Percentiles rank a stretch among this genome's conserved stretches.
Conservation (phyloP, 2,329 filamentous ascomycete genomes). For the Neonectria hederae region DNA sequence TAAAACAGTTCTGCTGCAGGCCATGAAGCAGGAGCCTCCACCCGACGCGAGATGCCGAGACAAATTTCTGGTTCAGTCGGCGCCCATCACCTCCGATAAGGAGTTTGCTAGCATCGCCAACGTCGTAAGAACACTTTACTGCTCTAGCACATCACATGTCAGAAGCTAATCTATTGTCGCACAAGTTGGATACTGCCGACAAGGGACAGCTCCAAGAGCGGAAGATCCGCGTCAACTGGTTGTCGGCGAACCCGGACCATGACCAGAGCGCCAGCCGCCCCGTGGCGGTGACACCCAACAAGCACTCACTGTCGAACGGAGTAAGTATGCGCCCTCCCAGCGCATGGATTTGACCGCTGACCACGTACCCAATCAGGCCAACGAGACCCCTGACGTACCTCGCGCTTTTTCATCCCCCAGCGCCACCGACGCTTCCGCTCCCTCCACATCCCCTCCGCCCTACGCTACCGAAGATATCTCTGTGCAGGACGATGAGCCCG, state of each 20-base stretch:
- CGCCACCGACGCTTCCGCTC: slow-evolving; percentile 45
- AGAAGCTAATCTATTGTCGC: slow-evolving; percentile 17
- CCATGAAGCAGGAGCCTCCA: slow-evolving; percentile 95
- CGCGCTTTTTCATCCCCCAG: slow-evolving; percentile 58
- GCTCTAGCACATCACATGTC: background rate
- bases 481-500: slow-evolving; percentile 42
- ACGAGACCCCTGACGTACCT: slow-evolving; percentile 56
- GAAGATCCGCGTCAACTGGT: slow-evolving; percentile 93
- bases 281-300: slow-evolving; percentile 52
- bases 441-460: slow-evolving; percentile 46
- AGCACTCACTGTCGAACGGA: slow-evolving; percentile 51
- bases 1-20: slow-evolving; percentile 84
- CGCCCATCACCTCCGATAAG: slow-evolving; percentile 82
- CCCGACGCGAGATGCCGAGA: slow-evolving; percentile 90
- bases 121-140: slow-evolving; percentile 69
- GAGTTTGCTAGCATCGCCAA: slow-evolving; percentile 83
- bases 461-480: slow-evolving; percentile 48
- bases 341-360: slow-evolving; percentile 20
- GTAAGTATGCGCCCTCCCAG: slow-evolving; percentile 46
- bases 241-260: slow-evolving; percentile 66
- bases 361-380: slow-evolving; percentile 38
- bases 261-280: slow-evolving; percentile 40
- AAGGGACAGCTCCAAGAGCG: slow-evolving; percentile 87
- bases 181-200: slow-evolving; percentile 79
- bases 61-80: slow-evolving; percentile 97